Percentiles rank a stretch among this genome's conserved stretches.
Evolutionary conservation across 2,329 filamentous ascomycete species (phyloP).

Genomic region (Lasiodiplodia sp.): DNA sequence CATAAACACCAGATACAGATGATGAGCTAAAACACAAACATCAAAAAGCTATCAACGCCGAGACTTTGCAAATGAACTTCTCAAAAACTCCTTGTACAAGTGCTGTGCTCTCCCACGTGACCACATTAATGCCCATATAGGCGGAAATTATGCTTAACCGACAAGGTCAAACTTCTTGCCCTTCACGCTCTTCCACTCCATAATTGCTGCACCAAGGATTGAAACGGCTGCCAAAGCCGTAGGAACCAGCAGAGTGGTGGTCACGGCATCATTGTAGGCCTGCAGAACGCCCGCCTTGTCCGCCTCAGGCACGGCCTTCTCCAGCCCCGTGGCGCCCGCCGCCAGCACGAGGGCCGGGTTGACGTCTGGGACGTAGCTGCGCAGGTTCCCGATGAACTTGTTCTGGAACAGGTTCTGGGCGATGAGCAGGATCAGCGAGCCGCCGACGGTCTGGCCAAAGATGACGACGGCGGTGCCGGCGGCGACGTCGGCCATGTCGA

Average conservation of each 20-base stretch:
- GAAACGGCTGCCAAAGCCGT: constrained; percentile 51
- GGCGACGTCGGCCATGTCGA: constrained; percentile 31
- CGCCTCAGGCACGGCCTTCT: constrained; percentile 27
- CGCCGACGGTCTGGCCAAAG: constrained; percentile 72
- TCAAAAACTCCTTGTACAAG: not conserved
- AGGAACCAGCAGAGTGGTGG: constrained; percentile 62
- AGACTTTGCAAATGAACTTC: not conserved
- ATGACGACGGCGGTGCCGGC: constrained; percentile 47
- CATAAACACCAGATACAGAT: not conserved
- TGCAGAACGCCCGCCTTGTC: constrained; percentile 34
- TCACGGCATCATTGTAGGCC: constrained; percentile 42
- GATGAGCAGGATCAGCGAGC: constrained; percentile 70
- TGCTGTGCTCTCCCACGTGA: not conserved
- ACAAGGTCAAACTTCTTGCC: constrained; percentile 19
- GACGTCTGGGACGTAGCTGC: constrained; percentile 49
- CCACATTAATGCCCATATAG: not conserved
- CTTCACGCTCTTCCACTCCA: constrained; percentile 27
- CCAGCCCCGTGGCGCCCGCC: constrained; percentile 52
- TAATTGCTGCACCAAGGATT: not conserved
- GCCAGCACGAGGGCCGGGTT: constrained; percentile 47
- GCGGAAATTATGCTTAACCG: not conserved
- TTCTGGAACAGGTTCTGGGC: constrained; percentile 74
- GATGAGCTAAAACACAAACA: not conserved
- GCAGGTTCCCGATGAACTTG: constrained; percentile 63
- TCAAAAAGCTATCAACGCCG: not conserved